Evolutionary conservation across 2,329 filamentous ascomycete species (phyloP).

Genomic region (Diplocarpon mali): DNA sequence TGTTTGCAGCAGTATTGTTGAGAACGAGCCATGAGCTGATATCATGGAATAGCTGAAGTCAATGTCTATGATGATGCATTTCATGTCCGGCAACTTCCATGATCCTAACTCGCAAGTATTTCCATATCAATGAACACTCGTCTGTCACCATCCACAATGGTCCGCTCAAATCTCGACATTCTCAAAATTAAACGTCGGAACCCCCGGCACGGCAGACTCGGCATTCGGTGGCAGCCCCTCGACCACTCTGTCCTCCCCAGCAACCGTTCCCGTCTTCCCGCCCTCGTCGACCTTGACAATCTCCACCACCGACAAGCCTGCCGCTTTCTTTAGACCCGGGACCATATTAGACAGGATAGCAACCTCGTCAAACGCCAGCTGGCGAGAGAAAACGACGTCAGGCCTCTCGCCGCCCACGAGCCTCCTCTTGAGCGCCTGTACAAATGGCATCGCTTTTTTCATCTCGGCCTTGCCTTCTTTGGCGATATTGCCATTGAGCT

Average conservation of each 20-base stretch:
- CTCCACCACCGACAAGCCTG: conserved; percentile 59
- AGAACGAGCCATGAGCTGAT: no score
- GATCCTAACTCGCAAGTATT: no score
- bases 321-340: conserved; percentile 64
- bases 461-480: conserved; percentile 64
- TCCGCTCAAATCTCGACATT: conserved; percentile 46
- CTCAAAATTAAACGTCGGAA: conserved; percentile 74
- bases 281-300: conserved; percentile 62
- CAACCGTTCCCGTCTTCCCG: conserved; percentile 50
- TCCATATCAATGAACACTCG: no score
- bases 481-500: conserved; percentile 62
- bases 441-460: conserved; percentile 98
- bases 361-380: conserved; percentile 79
- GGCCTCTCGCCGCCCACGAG: conserved; percentile 60
- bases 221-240: conserved; percentile 47
- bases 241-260: conserved; percentile 43
- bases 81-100: no score
- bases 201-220: conserved; percentile 68
- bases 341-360: conserved; percentile 68
- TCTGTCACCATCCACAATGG: neutral
- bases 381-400: conserved; percentile 65
- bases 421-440: conserved; percentile 76
- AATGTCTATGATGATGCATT: no score
- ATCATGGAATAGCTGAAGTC: no score
- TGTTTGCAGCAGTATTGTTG: no score